A percentile compares a stretch with the other conserved stretches of the same genome.
These are phyloP conservation scores for Volvox africanus DNA, from an alignment of 139 green algal species.

Conservation along the genomic window DNA sequence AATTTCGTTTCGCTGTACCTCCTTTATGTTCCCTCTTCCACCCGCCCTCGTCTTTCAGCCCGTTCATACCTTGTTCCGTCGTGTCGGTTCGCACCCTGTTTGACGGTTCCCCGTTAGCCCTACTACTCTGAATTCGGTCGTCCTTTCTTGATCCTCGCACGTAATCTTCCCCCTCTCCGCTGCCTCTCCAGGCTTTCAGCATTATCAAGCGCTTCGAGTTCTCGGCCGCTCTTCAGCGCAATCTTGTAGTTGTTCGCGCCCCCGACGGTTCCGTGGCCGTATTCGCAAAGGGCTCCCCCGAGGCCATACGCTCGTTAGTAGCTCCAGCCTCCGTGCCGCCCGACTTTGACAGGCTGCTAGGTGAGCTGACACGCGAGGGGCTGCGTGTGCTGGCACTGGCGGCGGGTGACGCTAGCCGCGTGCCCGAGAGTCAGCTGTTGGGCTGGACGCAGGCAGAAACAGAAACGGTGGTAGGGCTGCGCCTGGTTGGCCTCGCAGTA, in stretches of 20 bases:
- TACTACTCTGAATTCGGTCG: no score
- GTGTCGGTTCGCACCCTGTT: no score
- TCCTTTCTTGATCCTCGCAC: no score
- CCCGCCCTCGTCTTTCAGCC: no score
- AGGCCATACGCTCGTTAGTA: conserved; percentile 68
- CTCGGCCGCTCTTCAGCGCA: conserved; percentile 70
- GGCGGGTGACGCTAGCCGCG: conserved; percentile 30
- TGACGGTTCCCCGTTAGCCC: no score
- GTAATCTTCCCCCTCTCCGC: not conserved
- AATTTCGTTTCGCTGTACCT: no score
- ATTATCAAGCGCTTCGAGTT: conserved; percentile 80
- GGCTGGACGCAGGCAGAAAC: conserved; percentile 50
- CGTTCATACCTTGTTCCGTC: no score
- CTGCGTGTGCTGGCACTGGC: conserved; percentile 71
- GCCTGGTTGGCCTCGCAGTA: conserved; percentile 66
- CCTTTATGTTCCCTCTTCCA: no score
- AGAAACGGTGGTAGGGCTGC: conserved; percentile 49
- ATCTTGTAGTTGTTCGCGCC: conserved; percentile 71
- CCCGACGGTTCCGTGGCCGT: conserved; percentile 50
- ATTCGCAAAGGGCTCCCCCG: conserved; percentile 72
- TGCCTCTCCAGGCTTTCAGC: conserved; percentile 31
- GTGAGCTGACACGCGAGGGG: conserved; percentile 70
- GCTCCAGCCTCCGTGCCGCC: conserved; percentile 56
- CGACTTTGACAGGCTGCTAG: conserved; percentile 75
- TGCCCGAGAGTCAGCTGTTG: conserved; percentile 20